Percentiles rank a stretch among this genome's conserved stretches.
Evolutionary conservation across 257 asterid genomes (phyloP).

Genomic region (Echium plantagineum): DNA sequence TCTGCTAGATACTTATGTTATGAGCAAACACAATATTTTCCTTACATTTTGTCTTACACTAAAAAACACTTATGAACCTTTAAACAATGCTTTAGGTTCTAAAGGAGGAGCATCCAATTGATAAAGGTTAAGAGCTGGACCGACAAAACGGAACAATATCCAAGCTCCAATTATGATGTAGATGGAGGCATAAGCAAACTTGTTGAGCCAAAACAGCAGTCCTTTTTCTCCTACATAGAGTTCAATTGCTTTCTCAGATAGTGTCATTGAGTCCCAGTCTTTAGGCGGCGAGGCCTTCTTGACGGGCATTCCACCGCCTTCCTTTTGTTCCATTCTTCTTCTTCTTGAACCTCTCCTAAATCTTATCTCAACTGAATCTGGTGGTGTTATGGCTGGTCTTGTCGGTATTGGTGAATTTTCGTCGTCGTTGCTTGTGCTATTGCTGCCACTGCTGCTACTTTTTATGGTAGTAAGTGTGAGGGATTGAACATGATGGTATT

Average conservation of each 20-base stretch:
- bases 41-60: background rate
- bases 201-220: conserved; percentile 67
- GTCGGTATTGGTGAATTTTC: conserved; percentile 21
- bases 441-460: conserved; percentile 19
- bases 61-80: background rate
- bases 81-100: background rate
- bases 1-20: background rate
- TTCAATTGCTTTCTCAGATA: conserved; percentile 63
- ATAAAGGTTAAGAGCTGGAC: conserved; percentile 49
- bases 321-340: conserved; percentile 24
- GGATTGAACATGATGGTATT: conserved; percentile 13
- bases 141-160: conserved; percentile 74
- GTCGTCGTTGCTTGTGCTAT: conserved; percentile 18
- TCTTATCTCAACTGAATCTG: conserved; percentile 45
- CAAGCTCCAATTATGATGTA: conserved; percentile 76
- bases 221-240: conserved; percentile 76
- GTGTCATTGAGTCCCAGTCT: conserved; percentile 75
- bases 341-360: conserved; percentile 61
- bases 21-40: too few species aligned
- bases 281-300: conserved; percentile 30
- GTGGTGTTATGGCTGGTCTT: conserved; percentile 35
- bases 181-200: conserved; percentile 83
- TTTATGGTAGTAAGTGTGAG: conserved; percentile 16
- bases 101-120: background rate
- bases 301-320: conserved; percentile 14